Evolutionary conservation across 2,329 filamentous ascomycete species (phyloP).

Genomic region (Ascosphaera acerosa): DNA sequence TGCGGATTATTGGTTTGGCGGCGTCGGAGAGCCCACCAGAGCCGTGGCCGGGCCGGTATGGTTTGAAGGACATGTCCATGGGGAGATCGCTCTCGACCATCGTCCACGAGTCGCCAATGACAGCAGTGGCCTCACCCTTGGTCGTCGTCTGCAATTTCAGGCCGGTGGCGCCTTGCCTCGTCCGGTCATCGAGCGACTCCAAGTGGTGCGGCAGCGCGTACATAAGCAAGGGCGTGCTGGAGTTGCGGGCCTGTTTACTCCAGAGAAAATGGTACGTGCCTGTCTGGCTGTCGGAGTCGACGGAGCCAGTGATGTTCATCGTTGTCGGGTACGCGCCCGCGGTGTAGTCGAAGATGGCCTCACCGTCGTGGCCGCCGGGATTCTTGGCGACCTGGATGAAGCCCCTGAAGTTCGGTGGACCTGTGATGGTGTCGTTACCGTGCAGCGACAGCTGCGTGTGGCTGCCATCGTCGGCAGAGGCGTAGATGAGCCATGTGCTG

Average conservation of each 20-base stretch:
- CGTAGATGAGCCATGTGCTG: constrained; percentile 58
- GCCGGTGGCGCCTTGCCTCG: constrained; percentile 23
- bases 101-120: constrained; percentile 49
- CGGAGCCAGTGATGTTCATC: constrained; percentile 36
- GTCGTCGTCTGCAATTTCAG: constrained; percentile 54
- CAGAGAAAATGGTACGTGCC: constrained; percentile 55
- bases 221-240: constrained; percentile 40
- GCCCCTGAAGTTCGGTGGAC: constrained; percentile 44
- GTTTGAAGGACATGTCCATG: constrained; percentile 46
- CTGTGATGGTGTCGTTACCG: constrained; percentile 38
- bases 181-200: constrained; percentile 39
- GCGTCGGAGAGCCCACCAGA: constrained; percentile 17
- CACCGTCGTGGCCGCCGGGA: constrained; percentile 29
- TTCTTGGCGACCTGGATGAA: constrained; percentile 66
- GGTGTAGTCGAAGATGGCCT: constrained; percentile 47
- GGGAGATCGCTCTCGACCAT: constrained; percentile 54
- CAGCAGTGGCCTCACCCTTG: constrained; percentile 53
- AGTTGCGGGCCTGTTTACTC: constrained; percentile 38
- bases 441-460: constrained; percentile 41
- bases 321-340: constrained; percentile 48
- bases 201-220: constrained; percentile 75
- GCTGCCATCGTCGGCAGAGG: constrained; percentile 31
- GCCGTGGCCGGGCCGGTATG: constrained; percentile 37
- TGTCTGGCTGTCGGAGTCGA: constrained; percentile 24
- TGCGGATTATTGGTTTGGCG: constrained; percentile 33